These are phyloP conservation scores for Neurospora sp. DNA, from an alignment of 495 filamentous ascomycete genomes.

Conservation along the genomic window DNA sequence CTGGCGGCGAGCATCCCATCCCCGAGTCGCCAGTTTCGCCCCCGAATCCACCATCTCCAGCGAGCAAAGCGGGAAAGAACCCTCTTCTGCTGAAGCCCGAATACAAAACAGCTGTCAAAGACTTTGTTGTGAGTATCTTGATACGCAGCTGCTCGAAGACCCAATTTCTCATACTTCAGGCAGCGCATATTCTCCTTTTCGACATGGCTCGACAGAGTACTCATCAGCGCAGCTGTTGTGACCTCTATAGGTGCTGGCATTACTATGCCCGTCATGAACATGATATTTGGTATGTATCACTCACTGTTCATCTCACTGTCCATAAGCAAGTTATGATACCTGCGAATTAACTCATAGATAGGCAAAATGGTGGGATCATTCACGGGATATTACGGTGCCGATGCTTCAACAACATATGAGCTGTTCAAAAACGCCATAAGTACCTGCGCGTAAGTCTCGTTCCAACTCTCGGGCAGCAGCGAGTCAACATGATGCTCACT, in stretches of 20 bases:
- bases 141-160: neutral
- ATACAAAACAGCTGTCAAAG: conserved; percentile 19
- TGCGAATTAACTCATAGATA: conserved; percentile 10
- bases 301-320: neutral
- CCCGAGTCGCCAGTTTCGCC: neutral
- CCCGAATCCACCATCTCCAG: neutral
- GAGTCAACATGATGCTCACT: neutral
- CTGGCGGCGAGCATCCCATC: neutral
- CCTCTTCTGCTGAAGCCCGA: conserved; percentile 14
- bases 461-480: neutral
- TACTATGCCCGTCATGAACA: conserved; percentile 40
- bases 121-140: conserved; percentile 22
- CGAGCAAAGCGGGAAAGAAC: conserved; percentile 10
- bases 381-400: conserved; percentile 17
- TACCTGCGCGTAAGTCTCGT: conserved; percentile 20
- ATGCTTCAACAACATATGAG: conserved; percentile 15
- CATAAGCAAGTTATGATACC: neutral
- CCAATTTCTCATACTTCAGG: conserved; percentile 1
- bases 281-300: conserved; percentile 32
- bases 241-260: conserved; percentile 41
- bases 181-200: conserved; percentile 43
- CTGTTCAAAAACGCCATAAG: conserved; percentile 19
- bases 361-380: conserved; percentile 33
- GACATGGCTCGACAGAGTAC: conserved; percentile 32
- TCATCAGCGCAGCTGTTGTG: conserved; percentile 29